phyloP scores from a whole-genome alignment of 768 basidiomycete species.

The Pleurotus ostreatus region DNA sequence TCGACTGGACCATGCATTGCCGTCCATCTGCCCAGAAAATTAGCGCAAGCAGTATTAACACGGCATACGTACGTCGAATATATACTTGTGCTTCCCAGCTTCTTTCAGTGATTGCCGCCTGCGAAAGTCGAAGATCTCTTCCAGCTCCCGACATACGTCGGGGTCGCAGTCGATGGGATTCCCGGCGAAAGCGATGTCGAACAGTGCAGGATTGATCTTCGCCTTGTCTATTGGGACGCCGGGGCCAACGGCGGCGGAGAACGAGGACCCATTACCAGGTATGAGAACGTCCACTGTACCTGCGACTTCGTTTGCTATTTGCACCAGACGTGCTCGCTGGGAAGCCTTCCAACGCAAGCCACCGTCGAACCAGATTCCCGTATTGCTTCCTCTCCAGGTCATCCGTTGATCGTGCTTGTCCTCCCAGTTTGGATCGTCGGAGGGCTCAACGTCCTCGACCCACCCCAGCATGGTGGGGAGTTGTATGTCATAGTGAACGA shows the following conservation, averaged over 20 bases:
- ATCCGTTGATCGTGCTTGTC: conserved; percentile 47
- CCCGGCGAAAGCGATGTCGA: conserved; percentile 50
- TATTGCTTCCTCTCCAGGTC: conserved; percentile 63
- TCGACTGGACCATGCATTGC: conserved; percentile 54
- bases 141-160: conserved; percentile 34
- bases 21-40: conserved; percentile 35
- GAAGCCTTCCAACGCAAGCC: conserved; percentile 33
- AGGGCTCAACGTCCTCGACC: conserved; percentile 24
- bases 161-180: conserved; percentile 32
- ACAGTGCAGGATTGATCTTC: conserved; percentile 37
- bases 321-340: conserved; percentile 40
- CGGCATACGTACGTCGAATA: conserved; percentile 33
- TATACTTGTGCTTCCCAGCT: conserved; percentile 48
- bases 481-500: conserved; percentile 43
- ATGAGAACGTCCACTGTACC: conserved; percentile 27
- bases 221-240: conserved; percentile 21
- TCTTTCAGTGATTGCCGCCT: conserved; percentile 30
- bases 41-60: not conserved
- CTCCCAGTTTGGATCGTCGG: conserved; percentile 54
- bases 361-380: conserved; percentile 43
- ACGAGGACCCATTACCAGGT: conserved; percentile 11
- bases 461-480: conserved; percentile 33
- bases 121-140: conserved; percentile 39
- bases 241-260: conserved; percentile 22
- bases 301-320: conserved; percentile 26